phyloP scores from a whole-genome alignment of 1,139 yeast species.

The Kodamaea plutei region DNA sequence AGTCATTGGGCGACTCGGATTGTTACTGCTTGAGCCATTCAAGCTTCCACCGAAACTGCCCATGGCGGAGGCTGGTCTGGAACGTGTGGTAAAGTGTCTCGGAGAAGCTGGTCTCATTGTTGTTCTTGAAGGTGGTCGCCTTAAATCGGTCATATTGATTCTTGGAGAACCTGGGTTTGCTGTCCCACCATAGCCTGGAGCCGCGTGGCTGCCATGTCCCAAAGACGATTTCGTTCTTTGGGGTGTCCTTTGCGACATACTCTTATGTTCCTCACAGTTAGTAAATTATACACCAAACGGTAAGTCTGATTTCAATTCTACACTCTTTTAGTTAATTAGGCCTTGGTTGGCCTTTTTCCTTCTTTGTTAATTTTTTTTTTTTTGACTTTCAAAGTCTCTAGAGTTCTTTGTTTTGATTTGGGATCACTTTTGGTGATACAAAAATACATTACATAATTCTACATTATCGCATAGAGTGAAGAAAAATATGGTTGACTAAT shows the following conservation, averaged over 20 bases:
- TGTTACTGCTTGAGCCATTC: conserved; percentile 12
- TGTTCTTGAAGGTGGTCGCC: conserved; percentile 22
- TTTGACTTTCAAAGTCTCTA: too few relatives aligned
- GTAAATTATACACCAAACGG: too few relatives aligned
- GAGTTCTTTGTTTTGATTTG: not conserved
- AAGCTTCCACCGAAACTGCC: conserved; percentile 18
- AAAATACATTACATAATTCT: not conserved
- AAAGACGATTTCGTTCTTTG: conserved; percentile 13
- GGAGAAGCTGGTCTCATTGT: conserved; percentile 19
- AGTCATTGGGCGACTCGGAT: conserved; percentile 32
- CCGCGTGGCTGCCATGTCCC: conserved; percentile 7
- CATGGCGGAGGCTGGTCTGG: conserved; percentile 39
- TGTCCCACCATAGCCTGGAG: conserved; percentile 4
- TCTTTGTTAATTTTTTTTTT: too few relatives aligned
- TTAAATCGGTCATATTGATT: conserved; percentile 12
- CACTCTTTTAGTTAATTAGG: too few relatives aligned
- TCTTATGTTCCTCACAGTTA: too few relatives aligned
- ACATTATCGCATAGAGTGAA: too few relatives aligned
- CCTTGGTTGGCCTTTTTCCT: too few relatives aligned
- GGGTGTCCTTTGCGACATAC: conserved; percentile 14
- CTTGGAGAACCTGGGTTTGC: conserved; percentile 8
- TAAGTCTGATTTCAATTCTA: too few relatives aligned
- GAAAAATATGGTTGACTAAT: too few relatives aligned
- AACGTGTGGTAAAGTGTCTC: conserved; percentile 11
- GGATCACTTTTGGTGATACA: not conserved